Evolutionary conservation across 2,329 filamentous ascomycete species (phyloP).

Genomic region (Huntiella decipiens): DNA sequence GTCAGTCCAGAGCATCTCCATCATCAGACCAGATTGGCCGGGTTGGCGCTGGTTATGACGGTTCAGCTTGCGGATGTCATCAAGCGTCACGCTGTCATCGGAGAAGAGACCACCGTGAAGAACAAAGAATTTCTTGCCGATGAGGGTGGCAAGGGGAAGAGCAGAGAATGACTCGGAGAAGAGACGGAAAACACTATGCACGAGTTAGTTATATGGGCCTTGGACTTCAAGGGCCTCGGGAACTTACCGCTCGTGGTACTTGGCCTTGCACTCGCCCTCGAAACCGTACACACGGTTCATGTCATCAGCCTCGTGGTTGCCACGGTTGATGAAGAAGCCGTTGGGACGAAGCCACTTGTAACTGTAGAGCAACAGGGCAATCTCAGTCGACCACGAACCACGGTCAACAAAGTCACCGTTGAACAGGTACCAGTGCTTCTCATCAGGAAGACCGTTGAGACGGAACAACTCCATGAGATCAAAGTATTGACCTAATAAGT

Average conservation of each 20-base stretch:
- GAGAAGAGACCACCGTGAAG: constrained; percentile 93
- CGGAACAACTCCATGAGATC: constrained; percentile 93
- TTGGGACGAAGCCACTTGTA: constrained; percentile 90
- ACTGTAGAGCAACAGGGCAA: constrained; percentile 78
- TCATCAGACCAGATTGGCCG: constrained; percentile 89
- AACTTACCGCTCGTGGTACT: constrained; percentile 66
- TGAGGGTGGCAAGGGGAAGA: constrained; percentile 73
- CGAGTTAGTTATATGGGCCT: neutral
- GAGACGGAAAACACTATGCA: constrained; percentile 62
- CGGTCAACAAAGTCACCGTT: constrained; percentile 98
- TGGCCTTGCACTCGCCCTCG: constrained; percentile 93
- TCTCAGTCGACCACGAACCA: constrained; percentile 96
- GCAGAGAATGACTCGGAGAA: constrained; percentile 98
- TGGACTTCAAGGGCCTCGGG: too few species aligned
- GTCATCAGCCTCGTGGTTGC: constrained; percentile 97
- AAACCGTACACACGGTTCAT: constrained; percentile 99
- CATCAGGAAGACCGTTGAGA: constrained; percentile 65
- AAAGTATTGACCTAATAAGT: constrained; percentile 69
- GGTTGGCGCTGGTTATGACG: constrained; percentile 81
- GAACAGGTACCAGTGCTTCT: constrained; percentile 87
- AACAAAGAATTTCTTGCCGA: constrained; percentile 78
- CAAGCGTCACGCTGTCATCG: constrained; percentile 75
- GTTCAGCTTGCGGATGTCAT: constrained; percentile 86
- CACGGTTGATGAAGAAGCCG: constrained; percentile 85
- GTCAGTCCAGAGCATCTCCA: constrained; percentile 99